phyloP scores from a whole-genome alignment of 805 yeast genomes.

The Wickerhamiella australiensis region DNA sequence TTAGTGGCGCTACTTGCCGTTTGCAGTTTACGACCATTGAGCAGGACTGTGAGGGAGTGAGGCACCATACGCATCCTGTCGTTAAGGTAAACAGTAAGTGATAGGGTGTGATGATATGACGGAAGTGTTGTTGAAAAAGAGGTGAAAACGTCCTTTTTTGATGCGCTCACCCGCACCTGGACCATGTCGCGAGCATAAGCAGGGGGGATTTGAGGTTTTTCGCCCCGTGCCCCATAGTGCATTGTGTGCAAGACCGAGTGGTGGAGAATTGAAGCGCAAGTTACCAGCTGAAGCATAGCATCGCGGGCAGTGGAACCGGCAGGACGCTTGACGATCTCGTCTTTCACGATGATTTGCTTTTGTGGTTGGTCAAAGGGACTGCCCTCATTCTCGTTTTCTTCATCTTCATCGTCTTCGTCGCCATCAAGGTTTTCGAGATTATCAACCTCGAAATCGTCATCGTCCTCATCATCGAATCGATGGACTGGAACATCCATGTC shows the following conservation, averaged over 20 bases:
- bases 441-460: constrained; percentile 18
- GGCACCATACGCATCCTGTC: constrained; percentile 30
- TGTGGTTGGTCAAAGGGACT: constrained; percentile 11
- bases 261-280: constrained; percentile 18
- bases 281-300: constrained; percentile 21
- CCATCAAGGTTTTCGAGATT: constrained; percentile 18
- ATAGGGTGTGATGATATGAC: constrained; percentile 36
- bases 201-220: constrained; percentile 15
- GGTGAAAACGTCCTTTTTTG: constrained; percentile 19
- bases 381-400: constrained; percentile 17
- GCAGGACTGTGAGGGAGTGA: constrained; percentile 24
- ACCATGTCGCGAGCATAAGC: constrained; percentile 20
- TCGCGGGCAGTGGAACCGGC: constrained; percentile 18
- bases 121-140: constrained; percentile 33
- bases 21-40: constrained; percentile 25
- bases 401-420: constrained; percentile 24
- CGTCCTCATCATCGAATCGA: constrained; percentile 17
- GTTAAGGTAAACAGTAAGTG: constrained; percentile 35
- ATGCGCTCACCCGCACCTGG: constrained; percentile 22
- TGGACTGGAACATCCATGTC: constrained; percentile 23
- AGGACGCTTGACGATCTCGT: constrained; percentile 21
- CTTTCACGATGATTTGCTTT: constrained; percentile 20
- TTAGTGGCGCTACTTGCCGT: constrained; percentile 9
- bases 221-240: constrained; percentile 17
- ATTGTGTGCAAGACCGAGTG: constrained; percentile 2